These are phyloP conservation scores for Phytopythium delawarense DNA, from an alignment of 352 stramenopile species.

Conservation along the genomic window DNA sequence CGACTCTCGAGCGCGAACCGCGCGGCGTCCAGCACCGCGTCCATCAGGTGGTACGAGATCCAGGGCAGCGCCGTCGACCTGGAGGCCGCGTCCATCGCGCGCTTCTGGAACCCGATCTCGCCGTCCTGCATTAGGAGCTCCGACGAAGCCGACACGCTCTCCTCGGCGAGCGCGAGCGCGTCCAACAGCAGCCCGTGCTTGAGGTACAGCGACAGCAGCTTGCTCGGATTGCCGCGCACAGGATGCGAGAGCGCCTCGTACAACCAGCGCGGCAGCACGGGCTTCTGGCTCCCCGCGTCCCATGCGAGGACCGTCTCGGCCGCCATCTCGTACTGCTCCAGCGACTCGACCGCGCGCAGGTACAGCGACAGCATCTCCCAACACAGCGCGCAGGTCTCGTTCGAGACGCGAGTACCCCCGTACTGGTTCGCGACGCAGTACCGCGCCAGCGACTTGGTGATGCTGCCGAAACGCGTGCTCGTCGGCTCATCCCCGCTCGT, in stretches of 20 bases:
- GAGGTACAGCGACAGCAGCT: slow-evolving; percentile 55
- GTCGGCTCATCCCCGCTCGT: slow-evolving; percentile 13
- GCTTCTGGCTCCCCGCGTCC: slow-evolving; percentile 43
- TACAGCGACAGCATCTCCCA: slow-evolving; percentile 57
- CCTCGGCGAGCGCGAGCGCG: slow-evolving; percentile 46
- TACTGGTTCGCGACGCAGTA: slow-evolving; percentile 59
- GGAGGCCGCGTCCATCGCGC: slow-evolving; percentile 18
- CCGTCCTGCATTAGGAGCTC: slow-evolving; percentile 32
- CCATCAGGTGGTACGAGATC: slow-evolving; percentile 69
- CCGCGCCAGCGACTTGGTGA: slow-evolving; percentile 64
- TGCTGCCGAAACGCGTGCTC: slow-evolving; percentile 17
- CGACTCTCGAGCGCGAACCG: slow-evolving; percentile 29
- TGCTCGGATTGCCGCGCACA: slow-evolving; percentile 40
- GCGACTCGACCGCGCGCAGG: slow-evolving; percentile 29
- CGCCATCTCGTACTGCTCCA: slow-evolving; percentile 55
- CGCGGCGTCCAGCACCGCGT: slow-evolving; percentile 48
- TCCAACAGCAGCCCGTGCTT: slow-evolving; percentile 62
- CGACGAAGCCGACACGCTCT: slow-evolving; percentile 24
- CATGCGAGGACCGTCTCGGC: slow-evolving; percentile 53
- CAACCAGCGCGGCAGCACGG: slow-evolving; percentile 58
- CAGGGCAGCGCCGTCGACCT: slow-evolving; percentile 34
- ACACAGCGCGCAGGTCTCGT: slow-evolving; percentile 24
- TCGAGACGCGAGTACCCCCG: slow-evolving; percentile 23
- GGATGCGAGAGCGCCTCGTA: slow-evolving; percentile 31
- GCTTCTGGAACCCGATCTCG: slow-evolving; percentile 32